These are phyloP conservation scores for Chrysoporthe puriensis DNA, from an alignment of 2,329 filamentous ascomycete species.

Conservation along the genomic window DNA sequence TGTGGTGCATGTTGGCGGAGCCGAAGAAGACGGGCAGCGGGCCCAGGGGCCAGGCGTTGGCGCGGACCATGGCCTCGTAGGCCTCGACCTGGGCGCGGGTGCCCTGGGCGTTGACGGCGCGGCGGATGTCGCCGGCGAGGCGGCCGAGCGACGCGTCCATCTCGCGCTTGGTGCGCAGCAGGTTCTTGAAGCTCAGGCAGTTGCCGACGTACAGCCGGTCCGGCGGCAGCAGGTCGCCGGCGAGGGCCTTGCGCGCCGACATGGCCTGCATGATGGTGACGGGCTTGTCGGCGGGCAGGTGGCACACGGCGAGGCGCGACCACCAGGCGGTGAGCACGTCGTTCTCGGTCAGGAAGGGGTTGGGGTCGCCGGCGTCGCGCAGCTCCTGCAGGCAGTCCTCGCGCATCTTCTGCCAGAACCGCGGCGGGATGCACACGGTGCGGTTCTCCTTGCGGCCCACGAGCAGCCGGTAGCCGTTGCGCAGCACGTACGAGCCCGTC, in stretches of 20 bases:
- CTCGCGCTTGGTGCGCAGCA: constrained; percentile 29
- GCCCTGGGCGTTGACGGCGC: constrained; percentile 37
- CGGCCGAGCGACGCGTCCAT: constrained; percentile 37
- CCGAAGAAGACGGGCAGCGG: constrained; percentile 36
- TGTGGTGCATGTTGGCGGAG: constrained; percentile 37
- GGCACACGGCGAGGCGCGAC: constrained; percentile 36
- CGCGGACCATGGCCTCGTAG: constrained; percentile 36
- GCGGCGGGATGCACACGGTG: constrained; percentile 42
- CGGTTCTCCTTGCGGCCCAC: constrained; percentile 38
- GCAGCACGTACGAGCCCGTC: constrained; percentile 36
- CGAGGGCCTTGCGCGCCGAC: constrained; percentile 32
- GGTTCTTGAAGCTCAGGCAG: constrained; percentile 34
- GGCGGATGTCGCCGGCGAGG: constrained; percentile 35
- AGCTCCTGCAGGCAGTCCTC: constrained; percentile 36
- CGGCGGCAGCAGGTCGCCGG: constrained; percentile 33
- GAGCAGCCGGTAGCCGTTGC: constrained; percentile 35
- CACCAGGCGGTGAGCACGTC: constrained; percentile 46
- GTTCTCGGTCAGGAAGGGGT: constrained; percentile 42
- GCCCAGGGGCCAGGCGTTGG: constrained; percentile 32
- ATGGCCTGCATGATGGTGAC: constrained; percentile 32
- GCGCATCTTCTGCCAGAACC: constrained; percentile 35
- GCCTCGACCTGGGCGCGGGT: constrained; percentile 42
- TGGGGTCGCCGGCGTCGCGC: constrained; percentile 14
- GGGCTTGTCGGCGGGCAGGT: constrained; percentile 31
- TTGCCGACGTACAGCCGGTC: constrained; percentile 38